phyloP scores from a whole-genome alignment of 2,329 filamentous ascomycete genomes.

The Fonsecaea pedrosoi region DNA sequence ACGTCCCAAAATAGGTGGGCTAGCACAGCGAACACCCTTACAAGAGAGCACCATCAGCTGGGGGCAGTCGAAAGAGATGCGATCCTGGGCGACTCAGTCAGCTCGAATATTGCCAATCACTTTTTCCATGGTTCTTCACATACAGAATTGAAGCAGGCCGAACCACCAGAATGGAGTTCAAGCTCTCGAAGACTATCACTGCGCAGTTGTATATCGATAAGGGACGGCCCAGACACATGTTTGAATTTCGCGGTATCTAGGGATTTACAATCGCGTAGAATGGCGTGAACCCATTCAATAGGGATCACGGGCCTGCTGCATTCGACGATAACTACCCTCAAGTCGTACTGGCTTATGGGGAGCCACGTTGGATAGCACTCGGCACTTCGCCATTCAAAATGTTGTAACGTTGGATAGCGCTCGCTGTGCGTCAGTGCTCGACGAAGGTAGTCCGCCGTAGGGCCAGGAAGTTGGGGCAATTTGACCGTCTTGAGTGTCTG shows the following conservation, averaged over 20 bases:
- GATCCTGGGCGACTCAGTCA: background rate
- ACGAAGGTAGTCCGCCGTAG: background rate
- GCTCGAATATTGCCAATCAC: background rate
- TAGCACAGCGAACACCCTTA: background rate
- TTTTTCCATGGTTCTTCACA: background rate
- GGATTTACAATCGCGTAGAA: slow-evolving; percentile 17
- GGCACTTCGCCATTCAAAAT: slow-evolving; percentile 18
- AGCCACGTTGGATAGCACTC: background rate
- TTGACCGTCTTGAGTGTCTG: slow-evolving; percentile 46
- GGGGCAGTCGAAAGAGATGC: background rate
- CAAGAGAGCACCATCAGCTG: background rate
- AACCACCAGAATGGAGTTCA: background rate
- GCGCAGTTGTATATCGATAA: background rate
- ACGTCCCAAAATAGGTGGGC: background rate
- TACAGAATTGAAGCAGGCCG: background rate
- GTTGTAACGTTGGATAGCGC: slow-evolving; percentile 12
- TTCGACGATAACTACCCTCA: slow-evolving; percentile 20
- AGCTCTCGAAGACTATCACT: background rate
- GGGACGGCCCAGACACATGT: background rate
- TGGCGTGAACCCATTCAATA: background rate
- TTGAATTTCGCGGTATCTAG: slow-evolving; percentile 21
- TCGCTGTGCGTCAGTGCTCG: background rate
- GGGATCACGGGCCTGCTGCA: background rate
- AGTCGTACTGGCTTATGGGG: slow-evolving; percentile 19
- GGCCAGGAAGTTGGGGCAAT: slow-evolving; percentile 23